phyloP scores from a whole-genome alignment of 805 yeast genomes.

The Saturnispora hagleri region DNA sequence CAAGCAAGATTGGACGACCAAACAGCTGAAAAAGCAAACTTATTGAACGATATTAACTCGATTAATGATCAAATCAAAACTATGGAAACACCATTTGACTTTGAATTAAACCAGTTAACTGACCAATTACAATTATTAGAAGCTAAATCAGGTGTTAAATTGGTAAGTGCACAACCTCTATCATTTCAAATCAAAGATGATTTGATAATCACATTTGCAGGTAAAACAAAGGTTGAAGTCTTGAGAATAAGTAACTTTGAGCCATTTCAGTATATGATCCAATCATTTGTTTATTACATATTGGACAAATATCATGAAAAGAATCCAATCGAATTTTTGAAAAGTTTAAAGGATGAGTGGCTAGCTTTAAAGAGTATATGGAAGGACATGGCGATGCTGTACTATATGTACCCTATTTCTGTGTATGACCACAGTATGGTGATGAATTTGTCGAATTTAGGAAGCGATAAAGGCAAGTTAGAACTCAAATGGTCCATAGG shows the following conservation, averaged over 20 bases:
- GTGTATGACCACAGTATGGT: background rate
- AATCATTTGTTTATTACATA: background rate
- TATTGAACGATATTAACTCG: constrained; percentile 6
- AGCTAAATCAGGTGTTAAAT: background rate
- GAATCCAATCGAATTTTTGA: background rate
- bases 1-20: background rate
- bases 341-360: constrained; percentile 5
- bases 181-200: background rate
- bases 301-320: background rate
- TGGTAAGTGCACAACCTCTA: background rate
- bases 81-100: constrained; percentile 13
- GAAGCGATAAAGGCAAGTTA: background rate
- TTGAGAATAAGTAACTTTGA: background rate
- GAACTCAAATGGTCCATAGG: background rate
- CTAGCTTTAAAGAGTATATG: constrained; percentile 1
- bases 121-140: constrained; percentile 9
- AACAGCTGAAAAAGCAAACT: background rate
- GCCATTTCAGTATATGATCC: constrained; percentile 6
- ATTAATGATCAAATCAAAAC: constrained; percentile 1
- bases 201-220: background rate
- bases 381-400: constrained; percentile 9
- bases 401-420: constrained; percentile 2
- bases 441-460: constrained; percentile 3
- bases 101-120: constrained; percentile 11
- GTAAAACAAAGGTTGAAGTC: background rate